phyloP scores from a whole-genome alignment of 306 rosid species.

The Heteromeles arbutifolia region DNA sequence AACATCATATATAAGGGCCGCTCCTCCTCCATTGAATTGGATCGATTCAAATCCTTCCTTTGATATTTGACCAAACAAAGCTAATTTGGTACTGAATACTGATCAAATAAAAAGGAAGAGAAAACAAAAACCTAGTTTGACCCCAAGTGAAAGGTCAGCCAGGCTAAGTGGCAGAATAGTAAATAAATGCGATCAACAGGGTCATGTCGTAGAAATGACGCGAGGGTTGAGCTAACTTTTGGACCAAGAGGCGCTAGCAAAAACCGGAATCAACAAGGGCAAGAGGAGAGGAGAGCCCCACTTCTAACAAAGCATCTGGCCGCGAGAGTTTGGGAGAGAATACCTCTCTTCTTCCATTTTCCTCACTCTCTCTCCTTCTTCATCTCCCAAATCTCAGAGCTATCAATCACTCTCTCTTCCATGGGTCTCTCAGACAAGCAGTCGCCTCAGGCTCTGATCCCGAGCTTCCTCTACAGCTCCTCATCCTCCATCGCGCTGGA shows the following conservation, averaged over 20 bases:
- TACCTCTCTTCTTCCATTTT: neutral
- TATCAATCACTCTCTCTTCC: neutral
- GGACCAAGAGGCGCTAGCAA: slow-evolving; percentile 6
- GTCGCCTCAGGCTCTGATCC: slow-evolving; percentile 52
- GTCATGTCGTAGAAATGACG: slow-evolving; percentile 4
- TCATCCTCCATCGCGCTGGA: slow-evolving; percentile 41
- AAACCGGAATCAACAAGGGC: neutral
- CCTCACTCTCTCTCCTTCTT: neutral
- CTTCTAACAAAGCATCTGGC: slow-evolving; percentile 10
- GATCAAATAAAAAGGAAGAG: too few relatives aligned
- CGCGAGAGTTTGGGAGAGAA: slow-evolving; percentile 31
- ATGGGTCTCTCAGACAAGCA: slow-evolving; percentile 54
- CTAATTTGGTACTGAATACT: neutral
- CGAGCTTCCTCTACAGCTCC: slow-evolving; percentile 63
- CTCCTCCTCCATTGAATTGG: neutral
- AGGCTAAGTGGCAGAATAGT: neutral
- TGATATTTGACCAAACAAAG: neutral
- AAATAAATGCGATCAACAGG: neutral
- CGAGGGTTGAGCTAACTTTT: neutral
- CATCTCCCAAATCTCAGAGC: neutral
- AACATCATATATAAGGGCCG: too few relatives aligned
- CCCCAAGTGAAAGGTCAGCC: neutral
- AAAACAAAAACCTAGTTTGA: neutral
- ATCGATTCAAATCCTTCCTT: neutral
- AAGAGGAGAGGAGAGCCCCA: neutral